Conservation (phyloP, 2,329 filamentous ascomycete genomes). For the Peltaster fructicola region DNA sequence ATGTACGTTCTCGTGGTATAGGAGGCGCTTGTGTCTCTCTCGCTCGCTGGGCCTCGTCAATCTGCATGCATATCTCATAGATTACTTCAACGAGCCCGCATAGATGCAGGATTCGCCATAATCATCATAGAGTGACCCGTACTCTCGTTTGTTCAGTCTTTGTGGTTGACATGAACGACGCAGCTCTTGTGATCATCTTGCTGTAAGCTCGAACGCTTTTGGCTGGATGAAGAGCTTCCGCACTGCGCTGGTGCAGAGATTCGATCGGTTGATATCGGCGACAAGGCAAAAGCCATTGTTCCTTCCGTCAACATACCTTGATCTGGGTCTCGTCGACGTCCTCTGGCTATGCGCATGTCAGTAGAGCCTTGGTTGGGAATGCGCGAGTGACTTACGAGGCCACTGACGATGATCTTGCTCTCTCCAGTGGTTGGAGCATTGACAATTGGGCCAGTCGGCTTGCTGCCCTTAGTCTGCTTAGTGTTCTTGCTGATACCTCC, state of each 20-base stretch:
- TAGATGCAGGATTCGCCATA: too few species aligned
- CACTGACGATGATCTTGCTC: conserved; percentile 97
- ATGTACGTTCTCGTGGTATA: too few species aligned
- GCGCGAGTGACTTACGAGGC: conserved; percentile 53
- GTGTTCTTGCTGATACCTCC: conserved; percentile 65
- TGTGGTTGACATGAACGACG: too few species aligned
- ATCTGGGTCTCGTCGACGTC: conserved; percentile 95
- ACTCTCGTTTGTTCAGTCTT: too few species aligned
- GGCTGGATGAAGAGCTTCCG: conserved; percentile 13
- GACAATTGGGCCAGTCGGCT: conserved; percentile 43
- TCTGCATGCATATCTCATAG: too few species aligned
- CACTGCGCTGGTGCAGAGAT: conserved; percentile 17
- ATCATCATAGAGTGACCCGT: too few species aligned
- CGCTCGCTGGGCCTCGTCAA: too few species aligned
- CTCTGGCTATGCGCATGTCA: conserved; percentile 53
- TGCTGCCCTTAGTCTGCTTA: conserved; percentile 38
- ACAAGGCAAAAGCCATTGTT: conserved; percentile 21
- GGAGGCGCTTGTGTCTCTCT: too few species aligned
- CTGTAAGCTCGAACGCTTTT: too few species aligned
- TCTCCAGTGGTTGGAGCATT: conserved; percentile 46
- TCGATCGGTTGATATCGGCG: conserved; percentile 15
- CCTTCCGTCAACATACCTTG: conserved; percentile 98
- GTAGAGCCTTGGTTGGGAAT: conserved; percentile 12
- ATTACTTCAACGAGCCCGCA: too few species aligned
- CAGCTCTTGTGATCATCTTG: too few species aligned